Evolutionary conservation across 148 eudicot species (phyloP).

Genomic region (Diospyros lotus): DNA sequence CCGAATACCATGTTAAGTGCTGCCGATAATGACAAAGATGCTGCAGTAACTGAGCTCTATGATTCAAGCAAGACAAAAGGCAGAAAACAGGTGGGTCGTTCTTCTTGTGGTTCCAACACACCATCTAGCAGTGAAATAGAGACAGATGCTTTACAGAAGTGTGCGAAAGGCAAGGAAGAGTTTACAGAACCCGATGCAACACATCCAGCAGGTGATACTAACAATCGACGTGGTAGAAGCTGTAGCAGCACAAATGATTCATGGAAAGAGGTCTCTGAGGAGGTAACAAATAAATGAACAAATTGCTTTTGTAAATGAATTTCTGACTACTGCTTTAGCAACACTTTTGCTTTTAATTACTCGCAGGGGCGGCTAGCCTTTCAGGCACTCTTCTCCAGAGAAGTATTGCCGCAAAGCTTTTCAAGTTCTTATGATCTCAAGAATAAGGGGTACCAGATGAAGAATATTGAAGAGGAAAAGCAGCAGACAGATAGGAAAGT

Average conservation of each 20-base stretch:
- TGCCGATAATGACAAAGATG: slow-evolving; percentile 30
- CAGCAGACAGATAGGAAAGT: slow-evolving; percentile 24
- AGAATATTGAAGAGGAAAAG: slow-evolving; percentile 21
- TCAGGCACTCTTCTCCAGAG: slow-evolving; percentile 76
- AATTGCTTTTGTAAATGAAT: background rate
- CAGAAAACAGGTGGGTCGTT: slow-evolving; percentile 75
- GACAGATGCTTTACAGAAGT: slow-evolving; percentile 70
- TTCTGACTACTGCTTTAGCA: background rate
- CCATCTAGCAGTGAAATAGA: slow-evolving; percentile 91
- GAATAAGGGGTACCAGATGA: slow-evolving; percentile 21
- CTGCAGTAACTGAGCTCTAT: slow-evolving; percentile 29
- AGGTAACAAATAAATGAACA: slow-evolving; percentile 39
- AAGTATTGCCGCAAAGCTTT: slow-evolving; percentile 86
- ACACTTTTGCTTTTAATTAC: background rate
- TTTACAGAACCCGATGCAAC: slow-evolving; percentile 42
- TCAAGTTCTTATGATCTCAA: slow-evolving; percentile 42
- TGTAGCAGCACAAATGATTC: slow-evolving; percentile 41
- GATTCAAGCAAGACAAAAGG: slow-evolving; percentile 48
- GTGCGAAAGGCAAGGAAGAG: slow-evolving; percentile 37
- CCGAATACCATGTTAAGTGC: slow-evolving; percentile 26
- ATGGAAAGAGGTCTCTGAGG: slow-evolving; percentile 97
- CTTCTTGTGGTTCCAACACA: slow-evolving; percentile 96
- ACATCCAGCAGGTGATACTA: slow-evolving; percentile 39
- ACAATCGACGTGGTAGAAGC: slow-evolving; percentile 55
- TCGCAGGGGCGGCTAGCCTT: slow-evolving; percentile 87